phyloP scores from a whole-genome alignment of 1,284 basidiomycete species.

The Mycosarcoma maydis region DNA sequence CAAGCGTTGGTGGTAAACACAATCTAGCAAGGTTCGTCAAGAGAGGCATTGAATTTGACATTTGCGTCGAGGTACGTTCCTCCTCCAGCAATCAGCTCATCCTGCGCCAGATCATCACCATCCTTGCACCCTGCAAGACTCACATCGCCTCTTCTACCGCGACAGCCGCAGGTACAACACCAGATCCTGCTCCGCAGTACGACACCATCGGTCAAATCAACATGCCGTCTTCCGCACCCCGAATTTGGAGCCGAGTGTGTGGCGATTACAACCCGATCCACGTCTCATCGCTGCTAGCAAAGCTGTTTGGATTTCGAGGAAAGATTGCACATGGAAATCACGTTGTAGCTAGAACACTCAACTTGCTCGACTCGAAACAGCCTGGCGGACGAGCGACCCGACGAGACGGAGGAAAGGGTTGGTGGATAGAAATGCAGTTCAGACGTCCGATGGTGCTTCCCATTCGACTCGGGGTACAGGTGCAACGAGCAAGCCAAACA shows the following conservation, averaged over 20 bases:
- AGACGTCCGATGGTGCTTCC: constrained; percentile 23
- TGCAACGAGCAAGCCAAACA: no score
- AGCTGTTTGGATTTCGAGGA: constrained; percentile 23
- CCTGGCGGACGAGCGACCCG: no score
- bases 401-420: no score
- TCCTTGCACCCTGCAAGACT: constrained; percentile 15
- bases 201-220: neutral
- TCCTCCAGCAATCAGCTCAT: neutral
- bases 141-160: neutral
- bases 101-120: constrained; percentile 26
- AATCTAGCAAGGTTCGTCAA: constrained; percentile 8
- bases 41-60: constrained; percentile 28
- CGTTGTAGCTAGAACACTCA: constrained; percentile 12
- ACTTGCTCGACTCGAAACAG: neutral
- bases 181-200: no score
- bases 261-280: constrained; percentile 38
- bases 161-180: no score
- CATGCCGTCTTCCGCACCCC: constrained; percentile 6
- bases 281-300: constrained; percentile 23
- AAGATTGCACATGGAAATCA: constrained; percentile 37
- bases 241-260: constrained; percentile 13
- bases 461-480: no score
- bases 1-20: constrained; percentile 13
- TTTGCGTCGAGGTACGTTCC: constrained; percentile 17
- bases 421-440: constrained; percentile 26